Evolutionary conservation across 192 early-diverging fungal species (phyloP).

Genomic region (Coemansia sp.): DNA sequence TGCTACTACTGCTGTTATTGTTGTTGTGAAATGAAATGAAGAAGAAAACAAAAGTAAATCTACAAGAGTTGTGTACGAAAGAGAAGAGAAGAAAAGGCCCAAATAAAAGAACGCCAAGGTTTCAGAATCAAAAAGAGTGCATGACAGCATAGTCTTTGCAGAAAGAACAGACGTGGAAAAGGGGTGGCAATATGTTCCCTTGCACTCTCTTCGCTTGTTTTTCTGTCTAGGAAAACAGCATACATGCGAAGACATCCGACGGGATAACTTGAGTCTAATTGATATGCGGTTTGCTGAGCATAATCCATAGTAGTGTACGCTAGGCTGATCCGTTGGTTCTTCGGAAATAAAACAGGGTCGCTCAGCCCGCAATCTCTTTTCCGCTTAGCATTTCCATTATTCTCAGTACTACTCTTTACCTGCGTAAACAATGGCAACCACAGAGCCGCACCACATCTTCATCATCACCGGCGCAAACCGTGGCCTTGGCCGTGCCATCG

Average conservation of each 20-base stretch:
- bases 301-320: too few species aligned
- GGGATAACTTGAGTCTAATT: too few species aligned
- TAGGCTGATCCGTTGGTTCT: too few species aligned
- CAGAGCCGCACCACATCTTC: constrained; percentile 16
- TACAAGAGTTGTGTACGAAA: neutral
- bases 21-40: constrained; percentile 5
- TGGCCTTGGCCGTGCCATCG: constrained; percentile 63
- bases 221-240: too few species aligned
- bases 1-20: neutral
- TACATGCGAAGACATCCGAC: too few species aligned
- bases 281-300: too few species aligned
- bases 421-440: neutral
- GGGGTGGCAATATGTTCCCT: too few species aligned
- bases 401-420: neutral
- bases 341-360: too few species aligned
- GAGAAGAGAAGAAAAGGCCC: neutral
- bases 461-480: constrained; percentile 68
- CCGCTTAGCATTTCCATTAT: neutral
- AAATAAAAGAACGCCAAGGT: neutral
- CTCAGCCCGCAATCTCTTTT: too few species aligned
- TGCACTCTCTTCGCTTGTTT: too few species aligned
- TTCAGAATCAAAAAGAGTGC: neutral
- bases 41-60: constrained; percentile 7
- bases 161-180: too few species aligned
- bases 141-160: too few species aligned